Evolutionary conservation across 2,329 filamentous ascomycete genomes (phyloP), one percentile per base, ranked within the genome.

Genomic region (Pestalotiopsis fici): DNA sequence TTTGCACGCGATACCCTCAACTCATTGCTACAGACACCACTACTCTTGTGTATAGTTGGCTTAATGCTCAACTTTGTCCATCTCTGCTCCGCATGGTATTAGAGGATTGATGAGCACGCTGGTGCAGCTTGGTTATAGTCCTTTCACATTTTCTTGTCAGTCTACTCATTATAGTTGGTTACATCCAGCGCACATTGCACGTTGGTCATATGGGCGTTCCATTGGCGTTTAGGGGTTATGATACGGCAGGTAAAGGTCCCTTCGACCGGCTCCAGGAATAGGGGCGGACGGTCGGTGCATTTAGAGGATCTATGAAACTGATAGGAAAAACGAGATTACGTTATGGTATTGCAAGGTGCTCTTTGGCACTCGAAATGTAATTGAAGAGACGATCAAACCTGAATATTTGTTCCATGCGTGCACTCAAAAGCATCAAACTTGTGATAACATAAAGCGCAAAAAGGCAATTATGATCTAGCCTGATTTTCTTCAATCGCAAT

Each of bases 1-100:
- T n/a, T 65, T 62, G 39, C 59, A 63, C 59, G 69, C 73, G 73
- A 75, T 73, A 72, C 71, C 74, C 70, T 68, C 28, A 35, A 69
- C 64, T 74, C 70, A 70, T 75, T n/a, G 57, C 37, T 50, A 68
- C 66, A 66, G 64, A 66, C 64, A 54, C n/a, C 59, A 27, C 67
- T 55, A 27, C 67, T 55, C 54, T 64, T 68, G 59, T 68, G 59
- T 68, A 68, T 66, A 68, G 56, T 57, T 43, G 31, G 21, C 37
- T 21, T 60, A 69, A 65, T 69, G 69, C 59, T 66, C 64, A 60
- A 69, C 67, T 61, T 55, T 64, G 57, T 67, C 66, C 65, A 59
- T 31, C 56, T 13, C 59, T 63, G 62, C 62, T 59, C 62, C 62
- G 31, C 28, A 43, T 28, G 15, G 59, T 62, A 66, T 66, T 66